Conservation (phyloP, 371 early-diverging fungal genomes). For the Apophysomyces ossiformis region DNA sequence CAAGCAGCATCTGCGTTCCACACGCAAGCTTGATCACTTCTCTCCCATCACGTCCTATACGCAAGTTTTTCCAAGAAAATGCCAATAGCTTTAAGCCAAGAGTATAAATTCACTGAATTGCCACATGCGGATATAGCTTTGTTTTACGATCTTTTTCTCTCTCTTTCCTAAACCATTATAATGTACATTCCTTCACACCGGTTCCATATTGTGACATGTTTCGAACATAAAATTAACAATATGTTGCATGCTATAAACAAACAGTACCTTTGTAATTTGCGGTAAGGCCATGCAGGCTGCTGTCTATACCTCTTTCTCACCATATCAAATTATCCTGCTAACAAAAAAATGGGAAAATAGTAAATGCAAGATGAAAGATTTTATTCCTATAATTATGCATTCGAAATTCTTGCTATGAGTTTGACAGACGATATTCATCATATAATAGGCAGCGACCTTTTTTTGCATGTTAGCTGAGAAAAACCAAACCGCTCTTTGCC, state of each 20-base stretch:
- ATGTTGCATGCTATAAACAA: neutral
- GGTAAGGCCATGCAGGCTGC: neutral
- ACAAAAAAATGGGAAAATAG: too few species aligned
- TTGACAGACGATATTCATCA: too few species aligned
- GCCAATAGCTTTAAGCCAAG: conserved; percentile 46
- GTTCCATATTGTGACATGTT: conserved; percentile 6
- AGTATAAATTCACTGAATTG: conserved; percentile 23
- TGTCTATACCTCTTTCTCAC: too few species aligned
- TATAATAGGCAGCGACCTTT: too few species aligned
- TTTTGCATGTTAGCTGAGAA: too few species aligned
- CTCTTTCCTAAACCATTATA: neutral
- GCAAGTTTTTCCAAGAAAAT: conserved; percentile 41
- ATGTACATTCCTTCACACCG: conserved; percentile 8
- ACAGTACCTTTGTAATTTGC: neutral
- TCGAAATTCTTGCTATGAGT: too few species aligned
- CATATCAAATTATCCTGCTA: too few species aligned
- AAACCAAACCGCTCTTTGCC: too few species aligned
- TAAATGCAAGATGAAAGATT: too few species aligned
- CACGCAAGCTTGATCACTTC: conserved; percentile 31
- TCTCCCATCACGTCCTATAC: conserved; percentile 25
- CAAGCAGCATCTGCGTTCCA: conserved; percentile 37
- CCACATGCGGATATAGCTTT: neutral
- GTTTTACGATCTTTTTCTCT: neutral
- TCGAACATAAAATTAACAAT: neutral
- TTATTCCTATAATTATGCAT: too few species aligned